Base-by-base conservation (phyloP, 306 rosid species). In the Sicyos edulis region DNA sequence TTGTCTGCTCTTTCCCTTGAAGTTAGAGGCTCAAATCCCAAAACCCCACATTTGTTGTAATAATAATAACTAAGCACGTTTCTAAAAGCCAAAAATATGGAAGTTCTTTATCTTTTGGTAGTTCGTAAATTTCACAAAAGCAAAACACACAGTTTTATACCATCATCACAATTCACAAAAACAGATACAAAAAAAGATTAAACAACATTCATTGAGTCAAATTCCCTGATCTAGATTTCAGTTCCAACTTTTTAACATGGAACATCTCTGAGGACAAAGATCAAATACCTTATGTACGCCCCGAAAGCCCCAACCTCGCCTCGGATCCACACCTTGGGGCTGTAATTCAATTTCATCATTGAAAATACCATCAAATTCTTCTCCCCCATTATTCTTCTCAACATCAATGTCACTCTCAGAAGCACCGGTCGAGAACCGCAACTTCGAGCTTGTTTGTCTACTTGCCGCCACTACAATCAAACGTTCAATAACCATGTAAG, bases 271-370 rank as follows among this genome's bases (percentile, higher is more conserved):
- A 55, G 74, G 56, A 54, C 61, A 19, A 3, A 37, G 34, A 53
- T 24, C 53, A 19, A 72, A 68, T 90, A 93, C 97, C 99, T 87
- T 93, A 80, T 93, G 99, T 67, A 93, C 99, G 60, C 99, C 99
- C 0, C 97, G 97, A 83, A 78, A 93, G 73, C 77, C 88, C 99
- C 99, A 91, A 64, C 99, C 97, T 75, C 76, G 86, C 76, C 75
- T 79, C 10, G 99, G 99, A 83, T 93, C 89, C 71, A 93, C 99
- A 71, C 95, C 82, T 54, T 91, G 99, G 50, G 89, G 89, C 49
- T 81, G 79, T 71, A 78, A 66, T 47, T 78, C 78, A 4, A 75
- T 57, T 74, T 79, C 76, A 7, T 70, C 79, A 75, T 89, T 88
- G 75, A 87, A 83, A 64, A 86, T 65, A 24, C 78, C 79, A 13